These are phyloP conservation scores for Pedinophyceae sp. DNA, from an alignment of 139 green algal species.

Conservation along the genomic window DNA sequence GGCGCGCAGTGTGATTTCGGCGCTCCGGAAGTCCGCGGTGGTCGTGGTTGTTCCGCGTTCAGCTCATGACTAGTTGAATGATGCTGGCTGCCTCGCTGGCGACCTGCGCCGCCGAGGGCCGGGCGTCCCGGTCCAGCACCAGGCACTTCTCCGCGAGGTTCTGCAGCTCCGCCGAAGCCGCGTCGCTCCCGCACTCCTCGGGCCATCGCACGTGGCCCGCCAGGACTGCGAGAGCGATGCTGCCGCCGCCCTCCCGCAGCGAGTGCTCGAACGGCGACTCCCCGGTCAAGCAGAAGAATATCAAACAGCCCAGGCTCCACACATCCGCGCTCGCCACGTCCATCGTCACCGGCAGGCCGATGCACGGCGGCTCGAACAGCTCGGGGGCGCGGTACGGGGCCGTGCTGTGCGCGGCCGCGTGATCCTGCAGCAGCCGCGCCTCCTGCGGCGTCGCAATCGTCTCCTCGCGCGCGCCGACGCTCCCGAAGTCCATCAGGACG, in stretches of 20 bases:
- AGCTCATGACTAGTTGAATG: too few relatives aligned
- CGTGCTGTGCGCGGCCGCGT: conserved; percentile 43
- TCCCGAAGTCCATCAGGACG: conserved; percentile 79
- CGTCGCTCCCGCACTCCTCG: too few relatives aligned
- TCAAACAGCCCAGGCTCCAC: conserved; percentile 68
- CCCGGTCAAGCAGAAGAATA: too few relatives aligned
- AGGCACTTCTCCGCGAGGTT: too few relatives aligned
- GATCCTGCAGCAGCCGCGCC: conserved; percentile 54
- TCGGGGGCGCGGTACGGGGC: conserved; percentile 80
- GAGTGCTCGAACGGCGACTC: conserved; percentile 23
- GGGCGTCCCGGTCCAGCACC: too few relatives aligned
- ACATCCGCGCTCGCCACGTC: conserved; percentile 61
- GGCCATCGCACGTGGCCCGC: conserved; percentile 20
- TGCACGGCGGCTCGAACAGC: conserved; percentile 69
- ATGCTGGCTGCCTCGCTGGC: too few relatives aligned
- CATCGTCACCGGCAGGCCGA: conserved; percentile 48
- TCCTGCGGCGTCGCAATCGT: conserved; percentile 33
- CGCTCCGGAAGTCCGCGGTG: too few relatives aligned
- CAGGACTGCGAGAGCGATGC: conserved; percentile 18
- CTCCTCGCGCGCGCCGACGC: conserved; percentile 14
- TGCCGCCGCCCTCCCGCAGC: conserved; percentile 15
- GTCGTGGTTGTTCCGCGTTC: too few relatives aligned
- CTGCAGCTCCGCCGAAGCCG: too few relatives aligned
- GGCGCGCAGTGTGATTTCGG: too few relatives aligned
- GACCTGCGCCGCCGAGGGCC: too few relatives aligned